phyloP scores from a whole-genome alignment of 2,329 filamentous ascomycete genomes.

The Trichoderma polysporum region DNA sequence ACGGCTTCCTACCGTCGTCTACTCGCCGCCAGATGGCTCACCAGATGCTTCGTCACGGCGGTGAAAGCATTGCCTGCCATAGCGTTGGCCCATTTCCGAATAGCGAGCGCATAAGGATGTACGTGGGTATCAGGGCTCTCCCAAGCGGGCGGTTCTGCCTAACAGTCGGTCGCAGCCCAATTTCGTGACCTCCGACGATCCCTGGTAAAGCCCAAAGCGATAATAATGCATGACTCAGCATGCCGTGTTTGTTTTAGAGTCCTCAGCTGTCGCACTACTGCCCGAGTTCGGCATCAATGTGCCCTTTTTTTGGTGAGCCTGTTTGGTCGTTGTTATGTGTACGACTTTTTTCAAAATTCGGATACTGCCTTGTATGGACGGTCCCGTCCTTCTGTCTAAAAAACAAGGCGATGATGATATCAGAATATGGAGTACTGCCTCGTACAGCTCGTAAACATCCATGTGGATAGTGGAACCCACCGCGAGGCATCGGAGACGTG shows the following conservation, averaged over 20 bases:
- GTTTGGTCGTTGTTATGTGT: neutral
- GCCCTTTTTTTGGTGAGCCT: neutral
- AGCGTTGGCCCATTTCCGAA: neutral
- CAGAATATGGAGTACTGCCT: neutral
- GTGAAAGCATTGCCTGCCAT: neutral
- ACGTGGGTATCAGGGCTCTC: conserved; percentile 3
- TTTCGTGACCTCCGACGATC: neutral
- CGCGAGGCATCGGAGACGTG: conserved; percentile 6
- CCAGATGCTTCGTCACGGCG: neutral
- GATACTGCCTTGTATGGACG: neutral
- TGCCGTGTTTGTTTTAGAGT: neutral
- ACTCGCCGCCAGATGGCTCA: neutral
- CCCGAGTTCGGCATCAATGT: neutral
- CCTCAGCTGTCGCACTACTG: conserved; percentile 3
- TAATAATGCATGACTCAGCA: conserved; percentile 12
- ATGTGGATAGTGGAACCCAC: neutral
- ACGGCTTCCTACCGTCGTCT: neutral
- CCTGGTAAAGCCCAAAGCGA: neutral
- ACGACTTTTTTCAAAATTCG: neutral
- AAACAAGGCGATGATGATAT: neutral
- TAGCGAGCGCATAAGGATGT: neutral
- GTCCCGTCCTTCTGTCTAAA: neutral
- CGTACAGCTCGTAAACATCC: neutral
- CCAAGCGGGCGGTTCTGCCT: conserved; percentile 5
- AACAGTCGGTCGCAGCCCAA: conserved; percentile 8